Evolutionary conservation across 139 green algal species (phyloP).

Genomic region (Pseudopediastrum boryanum): DNA sequence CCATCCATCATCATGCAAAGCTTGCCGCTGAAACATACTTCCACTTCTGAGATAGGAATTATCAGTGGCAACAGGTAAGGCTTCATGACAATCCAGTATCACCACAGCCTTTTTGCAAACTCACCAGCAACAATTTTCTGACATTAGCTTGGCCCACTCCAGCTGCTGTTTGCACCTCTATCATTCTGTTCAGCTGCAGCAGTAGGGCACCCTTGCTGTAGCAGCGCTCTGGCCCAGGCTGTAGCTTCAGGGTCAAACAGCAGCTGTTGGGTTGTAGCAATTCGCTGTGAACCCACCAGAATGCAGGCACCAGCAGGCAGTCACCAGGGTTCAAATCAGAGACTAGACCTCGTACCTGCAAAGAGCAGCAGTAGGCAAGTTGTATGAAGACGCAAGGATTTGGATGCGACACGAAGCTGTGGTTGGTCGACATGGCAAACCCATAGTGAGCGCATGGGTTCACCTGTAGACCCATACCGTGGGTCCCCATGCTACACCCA

Average conservation of each 20-base stretch:
- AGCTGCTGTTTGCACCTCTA: slow-evolving; percentile 17
- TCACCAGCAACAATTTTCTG: slow-evolving; percentile 21
- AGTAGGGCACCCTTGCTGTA: slow-evolving; percentile 14
- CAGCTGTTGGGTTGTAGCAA: not conserved
- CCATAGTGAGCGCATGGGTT: no score
- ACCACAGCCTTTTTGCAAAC: not conserved
- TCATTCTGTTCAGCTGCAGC: slow-evolving; percentile 37
- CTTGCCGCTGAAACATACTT: no score
- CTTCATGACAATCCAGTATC: no score
- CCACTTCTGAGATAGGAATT: no score
- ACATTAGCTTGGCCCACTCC: slow-evolving; percentile 16
- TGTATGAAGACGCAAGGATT: no score
- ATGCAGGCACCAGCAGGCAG: slow-evolving; percentile 37
- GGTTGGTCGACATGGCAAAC: no score
- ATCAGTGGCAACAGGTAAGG: no score
- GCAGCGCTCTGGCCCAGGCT: slow-evolving; percentile 2
- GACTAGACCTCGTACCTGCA: slow-evolving; percentile 11
- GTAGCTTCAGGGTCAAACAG: not conserved
- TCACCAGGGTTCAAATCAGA: slow-evolving; percentile 36
- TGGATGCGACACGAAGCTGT: no score
- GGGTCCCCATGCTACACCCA: no score
- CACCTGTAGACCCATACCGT: no score
- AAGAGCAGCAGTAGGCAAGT: not conserved
- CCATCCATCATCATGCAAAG: no score
- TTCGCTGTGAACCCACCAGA: slow-evolving; percentile 46